Evolutionary conservation across 2,329 filamentous ascomycete species (phyloP), one percentile per base, ranked within the genome.

Genomic region (Zalaria sp.): DNA sequence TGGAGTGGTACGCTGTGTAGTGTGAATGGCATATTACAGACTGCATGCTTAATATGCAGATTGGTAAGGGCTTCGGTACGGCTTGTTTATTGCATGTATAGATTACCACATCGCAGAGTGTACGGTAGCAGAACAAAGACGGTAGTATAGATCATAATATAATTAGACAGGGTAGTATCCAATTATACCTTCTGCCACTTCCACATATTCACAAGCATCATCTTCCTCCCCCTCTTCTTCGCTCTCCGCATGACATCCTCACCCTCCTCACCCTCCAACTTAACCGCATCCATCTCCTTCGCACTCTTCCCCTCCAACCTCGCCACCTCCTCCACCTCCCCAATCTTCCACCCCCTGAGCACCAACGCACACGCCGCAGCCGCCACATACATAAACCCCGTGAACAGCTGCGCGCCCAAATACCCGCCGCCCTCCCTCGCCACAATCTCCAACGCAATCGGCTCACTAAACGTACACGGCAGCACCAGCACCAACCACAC

Each of bases 401-500:
- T 67, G 50, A 77, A 80, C 1, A 80, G 49, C 51, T 79, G 76
- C 2, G 75, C 69, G 8, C 71, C 67, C 0, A 75, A 63, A 49
- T 77, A 80, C 10, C 57, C 64, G 27, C 65, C 61, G 0, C 64
- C 65, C n/a, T 65, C 65, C 2, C 59, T 58, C 2, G 57, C 57
- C 31, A 72, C 65, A 43, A 77, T 67, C 47, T 73, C 63, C 7
- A 78, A 58, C 0, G 66, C 73, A 45, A 77, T 75, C 0, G 72
- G 62, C 47, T 74, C 71, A 2, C 66, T 68, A 46, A 73, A 86
- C 0, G 80, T 84, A 8, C 75, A 74, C 0, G 83, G 84, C 6
- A 86, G 56, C 4, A 81, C 74, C 10, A 89, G 68, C 4, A 77
- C 66, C 26, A 88, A 54, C 83, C 83, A 89, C 18, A 77, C 72